These are phyloP conservation scores for Penicillium taxi DNA, from an alignment of 495 filamentous ascomycete species.

Conservation along the genomic window DNA sequence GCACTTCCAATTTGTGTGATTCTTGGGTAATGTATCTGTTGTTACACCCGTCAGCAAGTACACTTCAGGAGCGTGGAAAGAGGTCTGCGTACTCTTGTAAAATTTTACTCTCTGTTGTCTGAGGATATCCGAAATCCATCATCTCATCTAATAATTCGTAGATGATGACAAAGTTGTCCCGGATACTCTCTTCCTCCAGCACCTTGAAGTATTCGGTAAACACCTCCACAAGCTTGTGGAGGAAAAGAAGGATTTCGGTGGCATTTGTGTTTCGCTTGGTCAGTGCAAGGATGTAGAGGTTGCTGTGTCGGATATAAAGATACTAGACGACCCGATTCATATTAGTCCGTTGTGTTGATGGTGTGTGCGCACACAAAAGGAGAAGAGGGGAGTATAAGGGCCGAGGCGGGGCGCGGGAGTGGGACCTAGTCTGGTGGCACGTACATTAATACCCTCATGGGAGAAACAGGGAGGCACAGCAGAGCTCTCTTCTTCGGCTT, in stretches of 20 bases:
- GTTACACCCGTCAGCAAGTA: neutral
- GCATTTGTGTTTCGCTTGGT: conserved; percentile 99
- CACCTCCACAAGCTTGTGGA: conserved; percentile 97
- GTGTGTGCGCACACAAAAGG: conserved; percentile 12
- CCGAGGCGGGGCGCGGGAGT: conserved; percentile 3
- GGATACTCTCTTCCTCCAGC: conserved; percentile 96
- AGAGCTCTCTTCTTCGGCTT: conserved; percentile 98
- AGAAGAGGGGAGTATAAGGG: conserved; percentile 7
- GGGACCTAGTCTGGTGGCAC: conserved; percentile 17
- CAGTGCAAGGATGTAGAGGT: conserved; percentile 96
- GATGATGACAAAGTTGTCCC: conserved; percentile 99
- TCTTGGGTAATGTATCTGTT: conserved; percentile 94
- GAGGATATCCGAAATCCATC: conserved; percentile 99
- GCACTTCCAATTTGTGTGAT: conserved; percentile 95
- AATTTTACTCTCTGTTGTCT: conserved; percentile 98
- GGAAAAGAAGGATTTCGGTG: conserved; percentile 94
- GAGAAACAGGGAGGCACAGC: conserved; percentile 98
- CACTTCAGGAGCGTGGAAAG: neutral
- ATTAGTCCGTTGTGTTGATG: conserved; percentile 9
- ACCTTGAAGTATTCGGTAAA: conserved; percentile 99
- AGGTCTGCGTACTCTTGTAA: conserved; percentile 66
- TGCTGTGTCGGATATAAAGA: conserved; percentile 99
- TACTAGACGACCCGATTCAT: conserved; percentile 50
- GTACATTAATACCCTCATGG: conserved; percentile 94
- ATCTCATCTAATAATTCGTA: conserved; percentile 99